These are phyloP conservation scores for Asterochloris erici DNA, from an alignment of 139 green algal species.

Conservation along the genomic window DNA sequence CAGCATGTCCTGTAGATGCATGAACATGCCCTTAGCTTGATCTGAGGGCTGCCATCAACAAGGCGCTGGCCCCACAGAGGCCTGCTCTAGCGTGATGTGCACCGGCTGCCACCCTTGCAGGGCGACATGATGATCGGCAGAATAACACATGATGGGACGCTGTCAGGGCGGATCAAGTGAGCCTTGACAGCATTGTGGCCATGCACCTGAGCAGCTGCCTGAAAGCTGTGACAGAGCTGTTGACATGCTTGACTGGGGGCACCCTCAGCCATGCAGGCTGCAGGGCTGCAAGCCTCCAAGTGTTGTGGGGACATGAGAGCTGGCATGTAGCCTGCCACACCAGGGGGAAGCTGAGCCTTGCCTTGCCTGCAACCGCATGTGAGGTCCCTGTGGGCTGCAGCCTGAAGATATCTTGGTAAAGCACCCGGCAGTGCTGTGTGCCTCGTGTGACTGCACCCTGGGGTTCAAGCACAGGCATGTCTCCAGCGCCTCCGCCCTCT, in stretches of 20 bases:
- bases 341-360: too few species aligned
- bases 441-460: too few species aligned
- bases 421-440: too few species aligned
- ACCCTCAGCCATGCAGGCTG: neutral
- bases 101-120: constrained; percentile 3
- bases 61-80: neutral
- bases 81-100: neutral
- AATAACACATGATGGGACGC: constrained; percentile 81
- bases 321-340: too few species aligned
- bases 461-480: too few species aligned
- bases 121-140: constrained; percentile 82
- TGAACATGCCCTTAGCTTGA: neutral
- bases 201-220: neutral
- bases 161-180: constrained; percentile 80
- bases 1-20: neutral
- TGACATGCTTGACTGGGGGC: too few species aligned
- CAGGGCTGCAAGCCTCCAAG: too few species aligned
- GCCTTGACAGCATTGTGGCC: neutral
- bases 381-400: too few species aligned
- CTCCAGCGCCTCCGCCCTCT: neutral
- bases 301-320: too few species aligned
- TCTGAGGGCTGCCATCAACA: neutral
- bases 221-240: too few species aligned
- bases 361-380: too few species aligned
- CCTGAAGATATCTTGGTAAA: too few species aligned